Evolutionary conservation across 202 grass and related monocot genomes (phyloP).

Genomic region (Saccharum hybrid): DNA sequence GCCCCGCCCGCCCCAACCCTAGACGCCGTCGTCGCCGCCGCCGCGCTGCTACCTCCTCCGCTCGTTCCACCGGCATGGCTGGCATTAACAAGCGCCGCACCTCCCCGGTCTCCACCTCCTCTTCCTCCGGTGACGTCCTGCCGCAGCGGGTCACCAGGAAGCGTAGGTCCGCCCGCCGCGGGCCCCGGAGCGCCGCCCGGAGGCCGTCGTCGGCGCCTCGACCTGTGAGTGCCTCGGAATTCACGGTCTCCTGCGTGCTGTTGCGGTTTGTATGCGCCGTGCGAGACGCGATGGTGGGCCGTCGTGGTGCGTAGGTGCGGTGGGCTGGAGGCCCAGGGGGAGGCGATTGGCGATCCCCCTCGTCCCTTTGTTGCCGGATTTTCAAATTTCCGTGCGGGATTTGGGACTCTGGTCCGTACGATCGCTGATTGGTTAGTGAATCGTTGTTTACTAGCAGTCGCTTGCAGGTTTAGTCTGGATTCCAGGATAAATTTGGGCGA

Average conservation of each 20-base stretch:
- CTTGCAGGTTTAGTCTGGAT: background rate
- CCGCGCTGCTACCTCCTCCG: constrained; percentile 15
- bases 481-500: constrained; percentile 20
- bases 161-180: constrained; percentile 47
- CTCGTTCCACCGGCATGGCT: constrained; percentile 42
- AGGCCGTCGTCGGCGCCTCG: constrained; percentile 39
- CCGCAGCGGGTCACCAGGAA: constrained; percentile 47
- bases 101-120: constrained; percentile 36
- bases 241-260: constrained; percentile 30
- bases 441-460: constrained; percentile 1
- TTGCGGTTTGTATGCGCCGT: background rate
- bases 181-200: constrained; percentile 29
- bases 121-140: constrained; percentile 19
- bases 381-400: constrained; percentile 16
- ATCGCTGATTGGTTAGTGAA: background rate
- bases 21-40: constrained; percentile 48
- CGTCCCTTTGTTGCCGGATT: background rate
- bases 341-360: background rate
- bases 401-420: constrained; percentile 23
- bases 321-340: constrained; percentile 62
- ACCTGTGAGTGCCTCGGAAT: constrained; percentile 63
- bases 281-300: constrained; percentile 48
- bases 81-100: constrained; percentile 49
- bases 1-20: constrained; percentile 55
- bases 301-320: constrained; percentile 24